A percentile compares a stretch with the other conserved stretches of the same genome.
Evolutionary conservation across 2,329 filamentous ascomycete genomes (phyloP).

Genomic region (Diaporthe vaccinii): DNA sequence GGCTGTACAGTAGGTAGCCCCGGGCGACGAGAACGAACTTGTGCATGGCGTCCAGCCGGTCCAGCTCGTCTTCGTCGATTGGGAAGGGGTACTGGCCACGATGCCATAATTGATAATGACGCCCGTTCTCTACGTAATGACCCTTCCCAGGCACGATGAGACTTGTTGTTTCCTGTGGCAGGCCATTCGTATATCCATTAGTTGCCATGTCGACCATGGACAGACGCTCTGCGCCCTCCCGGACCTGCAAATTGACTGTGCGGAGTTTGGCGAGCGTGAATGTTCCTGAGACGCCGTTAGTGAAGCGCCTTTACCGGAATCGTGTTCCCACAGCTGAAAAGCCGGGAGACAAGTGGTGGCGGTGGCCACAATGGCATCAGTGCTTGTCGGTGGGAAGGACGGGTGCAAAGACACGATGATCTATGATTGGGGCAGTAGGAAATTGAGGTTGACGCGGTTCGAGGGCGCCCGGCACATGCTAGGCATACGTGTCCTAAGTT

Average conservation of each 20-base stretch:
- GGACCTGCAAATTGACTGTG: background rate
- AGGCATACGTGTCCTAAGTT: conserved; percentile 16
- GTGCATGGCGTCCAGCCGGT: conserved; percentile 74
- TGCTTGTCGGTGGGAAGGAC: background rate
- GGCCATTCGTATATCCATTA: conserved; percentile 34
- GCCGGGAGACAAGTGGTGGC: background rate
- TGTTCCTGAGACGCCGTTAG: conserved; percentile 33
- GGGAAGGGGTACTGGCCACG: conserved; percentile 71
- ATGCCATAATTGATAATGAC: conserved; percentile 68
- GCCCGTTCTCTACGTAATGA: conserved; percentile 62
- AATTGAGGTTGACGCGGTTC: conserved; percentile 4
- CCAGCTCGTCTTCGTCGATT: conserved; percentile 71
- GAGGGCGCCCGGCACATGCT: conserved; percentile 18
- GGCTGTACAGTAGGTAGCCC: conserved; percentile 34
- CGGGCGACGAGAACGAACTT: conserved; percentile 69
- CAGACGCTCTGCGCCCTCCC: background rate
- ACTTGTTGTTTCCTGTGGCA: background rate
- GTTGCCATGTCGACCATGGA: conserved; percentile 35
- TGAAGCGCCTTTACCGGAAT: background rate
- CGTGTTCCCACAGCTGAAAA: conserved; percentile 10
- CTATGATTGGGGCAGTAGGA: background rate
- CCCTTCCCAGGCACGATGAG: conserved; percentile 15
- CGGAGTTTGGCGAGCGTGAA: background rate
- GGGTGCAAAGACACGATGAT: background rate
- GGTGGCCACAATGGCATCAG: conserved; percentile 29